phyloP scores from a whole-genome alignment of 1,139 yeast species.

The Debaryomycetaceae sp. region DNA sequence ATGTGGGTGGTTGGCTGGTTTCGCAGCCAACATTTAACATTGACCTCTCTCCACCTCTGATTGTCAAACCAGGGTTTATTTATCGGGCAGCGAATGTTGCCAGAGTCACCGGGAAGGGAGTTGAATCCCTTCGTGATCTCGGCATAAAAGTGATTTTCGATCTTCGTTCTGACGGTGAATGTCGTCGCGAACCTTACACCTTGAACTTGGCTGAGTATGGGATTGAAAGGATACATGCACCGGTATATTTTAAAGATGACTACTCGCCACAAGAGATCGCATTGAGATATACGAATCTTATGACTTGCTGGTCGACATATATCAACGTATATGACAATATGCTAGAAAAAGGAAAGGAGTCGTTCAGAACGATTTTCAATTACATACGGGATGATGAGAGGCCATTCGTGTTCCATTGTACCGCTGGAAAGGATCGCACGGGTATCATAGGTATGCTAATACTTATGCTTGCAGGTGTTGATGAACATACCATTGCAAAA shows the following conservation, averaged over 20 bases:
- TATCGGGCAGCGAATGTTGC: slow-evolving; percentile 66
- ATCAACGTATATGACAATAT: slow-evolving; percentile 62
- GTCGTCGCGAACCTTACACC: slow-evolving; percentile 48
- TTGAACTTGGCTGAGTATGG: slow-evolving; percentile 34
- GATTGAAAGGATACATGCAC: slow-evolving; percentile 52
- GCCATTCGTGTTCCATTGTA: slow-evolving; percentile 68
- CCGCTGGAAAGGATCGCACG: slow-evolving; percentile 87
- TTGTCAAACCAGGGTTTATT: slow-evolving; percentile 51
- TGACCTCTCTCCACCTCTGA: slow-evolving; percentile 14
- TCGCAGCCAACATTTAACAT: slow-evolving; percentile 24
- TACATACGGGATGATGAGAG: slow-evolving; percentile 48
- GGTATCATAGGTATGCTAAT: slow-evolving; percentile 72
- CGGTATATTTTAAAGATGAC: slow-evolving; percentile 56
- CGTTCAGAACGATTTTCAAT: slow-evolving; percentile 47
- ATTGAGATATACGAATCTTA: slow-evolving; percentile 50
- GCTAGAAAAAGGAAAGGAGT: slow-evolving; percentile 43
- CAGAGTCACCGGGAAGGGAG: slow-evolving; percentile 46
- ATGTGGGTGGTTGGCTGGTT: slow-evolving; percentile 72
- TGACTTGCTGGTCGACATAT: slow-evolving; percentile 63
- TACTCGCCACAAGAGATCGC: slow-evolving; percentile 68
- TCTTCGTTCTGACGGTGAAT: slow-evolving; percentile 63
- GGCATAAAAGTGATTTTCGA: slow-evolving; percentile 63
- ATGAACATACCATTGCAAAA: slow-evolving; percentile 58
- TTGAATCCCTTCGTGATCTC: slow-evolving; percentile 33
- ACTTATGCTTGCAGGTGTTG: slow-evolving; percentile 62